Evolutionary conservation across 495 filamentous ascomycete genomes (phyloP).

Genomic region (Aspergillus heteromorphus): DNA sequence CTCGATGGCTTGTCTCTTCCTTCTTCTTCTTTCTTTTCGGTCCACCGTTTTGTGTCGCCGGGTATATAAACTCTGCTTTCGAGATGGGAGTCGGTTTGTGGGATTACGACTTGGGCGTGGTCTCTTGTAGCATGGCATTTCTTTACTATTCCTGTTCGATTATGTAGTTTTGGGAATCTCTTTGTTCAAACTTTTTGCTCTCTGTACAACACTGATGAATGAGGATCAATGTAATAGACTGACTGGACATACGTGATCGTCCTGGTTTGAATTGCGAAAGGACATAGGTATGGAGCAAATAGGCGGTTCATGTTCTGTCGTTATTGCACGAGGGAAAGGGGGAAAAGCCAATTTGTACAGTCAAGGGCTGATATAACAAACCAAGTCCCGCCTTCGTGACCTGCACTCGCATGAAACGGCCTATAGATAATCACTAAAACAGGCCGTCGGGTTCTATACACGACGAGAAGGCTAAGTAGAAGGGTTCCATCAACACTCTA

Average conservation of each 20-base stretch:
- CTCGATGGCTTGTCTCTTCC: too few species aligned
- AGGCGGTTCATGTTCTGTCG: neutral
- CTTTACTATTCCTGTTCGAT: constrained; percentile 20
- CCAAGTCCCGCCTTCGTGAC: neutral
- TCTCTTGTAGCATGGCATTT: constrained; percentile 41
- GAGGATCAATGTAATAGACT: neutral
- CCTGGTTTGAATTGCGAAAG: neutral
- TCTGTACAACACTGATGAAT: neutral
- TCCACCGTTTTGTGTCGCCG: neutral
- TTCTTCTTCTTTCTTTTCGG: neutral
- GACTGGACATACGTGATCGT: neutral
- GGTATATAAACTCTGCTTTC: neutral
- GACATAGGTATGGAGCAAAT: neutral
- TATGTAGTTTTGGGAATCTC: constrained; percentile 24
- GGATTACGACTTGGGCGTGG: constrained; percentile 10
- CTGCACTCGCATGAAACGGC: neutral
- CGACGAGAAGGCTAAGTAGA: neutral
- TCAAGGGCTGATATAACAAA: neutral
- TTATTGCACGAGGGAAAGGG: neutral
- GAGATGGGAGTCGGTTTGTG: constrained; percentile 4
- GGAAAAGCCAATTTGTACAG: constrained; percentile 1
- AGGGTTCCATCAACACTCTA: neutral
- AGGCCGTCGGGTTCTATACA: neutral
- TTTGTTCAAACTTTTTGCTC: constrained; percentile 6
- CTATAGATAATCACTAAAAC: neutral